Conservation (phyloP, 179 eudicot genomes). For the Drosera spatulata region DNA sequence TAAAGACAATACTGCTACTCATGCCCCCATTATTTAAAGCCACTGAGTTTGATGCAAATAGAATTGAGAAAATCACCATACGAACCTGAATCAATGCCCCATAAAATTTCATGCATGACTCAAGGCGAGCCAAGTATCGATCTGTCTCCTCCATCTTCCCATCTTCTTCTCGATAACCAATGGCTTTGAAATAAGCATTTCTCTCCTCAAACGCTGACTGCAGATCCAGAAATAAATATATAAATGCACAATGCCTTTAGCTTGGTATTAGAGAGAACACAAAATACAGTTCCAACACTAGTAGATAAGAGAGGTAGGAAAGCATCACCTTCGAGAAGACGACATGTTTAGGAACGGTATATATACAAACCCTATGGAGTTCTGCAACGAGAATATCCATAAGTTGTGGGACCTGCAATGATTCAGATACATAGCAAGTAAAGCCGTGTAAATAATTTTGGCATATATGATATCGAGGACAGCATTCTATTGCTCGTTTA, state of each 20-base stretch:
- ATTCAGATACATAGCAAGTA: neutral
- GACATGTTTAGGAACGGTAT: conserved; percentile 82
- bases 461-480: neutral
- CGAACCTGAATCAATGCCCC: conserved; percentile 92
- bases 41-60: too few species aligned
- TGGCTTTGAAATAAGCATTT: conserved; percentile 53
- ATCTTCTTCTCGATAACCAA: conserved; percentile 63
- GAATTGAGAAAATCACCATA: neutral
- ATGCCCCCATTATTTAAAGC: too few species aligned
- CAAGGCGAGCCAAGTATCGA: conserved; percentile 39
- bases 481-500: too few species aligned
- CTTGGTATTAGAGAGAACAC: neutral
- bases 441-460: neutral
- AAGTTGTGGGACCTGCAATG: conserved; percentile 57
- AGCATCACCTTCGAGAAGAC: conserved; percentile 53
- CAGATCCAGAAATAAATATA: too few species aligned
- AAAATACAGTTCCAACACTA: neutral
- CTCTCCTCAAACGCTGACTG: conserved; percentile 44
- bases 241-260: too few species aligned
- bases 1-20: too few species aligned
- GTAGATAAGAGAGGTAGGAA: neutral
- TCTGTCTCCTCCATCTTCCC: conserved; percentile 59
- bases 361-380: conserved; percentile 69
- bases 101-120: conserved; percentile 61
- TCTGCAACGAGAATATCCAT: conserved; percentile 77